Base-by-base conservation (phyloP, 371 early-diverging fungal species). In the Mucor saturninus region DNA sequence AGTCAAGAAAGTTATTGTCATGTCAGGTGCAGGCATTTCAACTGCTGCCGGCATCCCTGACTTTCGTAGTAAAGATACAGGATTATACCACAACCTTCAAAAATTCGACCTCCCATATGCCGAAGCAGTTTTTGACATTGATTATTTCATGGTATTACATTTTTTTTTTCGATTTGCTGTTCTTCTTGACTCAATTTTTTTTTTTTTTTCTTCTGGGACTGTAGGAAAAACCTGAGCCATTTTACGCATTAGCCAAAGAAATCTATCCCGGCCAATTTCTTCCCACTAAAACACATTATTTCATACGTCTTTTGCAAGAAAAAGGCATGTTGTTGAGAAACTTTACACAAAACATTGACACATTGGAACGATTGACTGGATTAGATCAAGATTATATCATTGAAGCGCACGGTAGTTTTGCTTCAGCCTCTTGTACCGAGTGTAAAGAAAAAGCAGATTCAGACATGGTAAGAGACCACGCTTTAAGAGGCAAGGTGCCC, bases 271-370 rank as follows among this genome's bases (percentile, higher is more conserved):
- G 91, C 7, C 81, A 83, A 62, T 92, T 80, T 61, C 70, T 79
- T 61, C 97, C 98, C 1, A 96, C 96, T 0, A 75, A 86, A 45
- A 88, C 91, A 6, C 98, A 98, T 69, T 91, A 91, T 63, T 93
- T 98, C 68, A 84, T 96, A 38, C 79, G 80, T 13, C 77, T 95
- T 42, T 70, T 98, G 30, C 86, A 85, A 30, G 84, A 92, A 37
- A 90, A 91, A 65, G 81, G 85, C 0, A 38, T 93, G 26, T 70
- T 98, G 29, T 73, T 91, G 38, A 81, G 95, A 48, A 91, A 92
- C 56, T 97, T 92, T 75, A 96, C 98, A 9, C 97, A 97, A 72
- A 98, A 98, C 67, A 96, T 97, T 57, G 98, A 97, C 80, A 94
- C 92, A 43, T 78, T 97, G n/a, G 98, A 97, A 74, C 84, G 94